Evolutionary conservation across 768 basidiomycete species (phyloP).

Genomic region (Panaeolus papilionaceus): DNA sequence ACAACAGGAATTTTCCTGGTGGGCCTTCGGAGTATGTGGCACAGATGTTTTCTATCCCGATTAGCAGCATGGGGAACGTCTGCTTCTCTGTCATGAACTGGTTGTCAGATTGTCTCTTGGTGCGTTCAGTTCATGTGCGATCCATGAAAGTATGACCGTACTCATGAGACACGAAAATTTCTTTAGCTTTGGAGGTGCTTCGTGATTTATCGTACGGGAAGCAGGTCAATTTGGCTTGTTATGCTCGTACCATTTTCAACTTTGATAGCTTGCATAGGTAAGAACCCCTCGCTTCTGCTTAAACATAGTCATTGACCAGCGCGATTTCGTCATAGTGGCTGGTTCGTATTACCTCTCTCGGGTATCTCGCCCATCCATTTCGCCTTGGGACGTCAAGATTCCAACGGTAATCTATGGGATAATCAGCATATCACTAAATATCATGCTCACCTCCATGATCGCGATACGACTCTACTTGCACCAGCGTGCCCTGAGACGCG

Average conservation of each 20-base stretch:
- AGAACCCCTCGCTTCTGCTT: neutral
- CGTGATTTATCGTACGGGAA: conserved; percentile 18
- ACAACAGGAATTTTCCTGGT: conserved; percentile 21
- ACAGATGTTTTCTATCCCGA: conserved; percentile 21
- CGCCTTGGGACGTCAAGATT: conserved; percentile 1
- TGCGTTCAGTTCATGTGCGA: conserved; percentile 10
- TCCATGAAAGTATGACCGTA: neutral
- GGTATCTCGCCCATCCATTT: conserved; percentile 4
- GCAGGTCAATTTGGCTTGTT: conserved; percentile 8
- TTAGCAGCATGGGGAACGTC: conserved; percentile 20
- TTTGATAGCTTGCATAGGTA: conserved; percentile 16
- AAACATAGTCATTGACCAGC: neutral
- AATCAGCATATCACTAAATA: conserved; percentile 9
- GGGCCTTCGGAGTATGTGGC: conserved; percentile 19
- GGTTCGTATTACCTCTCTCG: conserved; percentile 10
- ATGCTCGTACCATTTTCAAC: conserved; percentile 15
- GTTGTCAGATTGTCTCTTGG: conserved; percentile 22
- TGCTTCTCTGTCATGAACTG: conserved; percentile 21
- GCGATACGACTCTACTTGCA: conserved; percentile 15
- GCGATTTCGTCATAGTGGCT: conserved; percentile 7
- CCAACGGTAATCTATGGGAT: conserved; percentile 5
- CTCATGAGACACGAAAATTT: neutral
- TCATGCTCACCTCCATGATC: conserved; percentile 19
- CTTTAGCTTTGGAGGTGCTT: conserved; percentile 22
- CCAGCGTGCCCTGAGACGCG: neutral